Percentiles rank a stretch among this genome's conserved stretches.
These are phyloP conservation scores for Infundibulicybe gibba DNA, from an alignment of 768 basidiomycete genomes.

Conservation along the genomic window DNA sequence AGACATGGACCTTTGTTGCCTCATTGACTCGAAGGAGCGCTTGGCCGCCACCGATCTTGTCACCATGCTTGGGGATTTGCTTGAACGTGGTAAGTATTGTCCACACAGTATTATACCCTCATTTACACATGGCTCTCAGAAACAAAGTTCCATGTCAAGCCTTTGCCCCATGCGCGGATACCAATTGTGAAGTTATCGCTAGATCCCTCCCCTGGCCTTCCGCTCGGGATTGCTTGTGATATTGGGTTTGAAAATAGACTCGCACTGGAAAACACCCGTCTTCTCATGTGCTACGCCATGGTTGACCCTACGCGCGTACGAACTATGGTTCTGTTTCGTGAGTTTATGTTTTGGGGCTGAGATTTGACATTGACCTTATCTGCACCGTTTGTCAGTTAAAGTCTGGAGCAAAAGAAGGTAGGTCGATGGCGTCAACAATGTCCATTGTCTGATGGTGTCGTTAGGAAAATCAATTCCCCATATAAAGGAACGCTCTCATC, in stretches of 20 bases:
- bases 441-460: slow-evolving; percentile 4
- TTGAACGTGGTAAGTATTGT: slow-evolving; percentile 76
- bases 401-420: slow-evolving; percentile 97
- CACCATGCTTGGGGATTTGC: slow-evolving; percentile 87
- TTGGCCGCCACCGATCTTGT: slow-evolving; percentile 87
- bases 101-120: slow-evolving; percentile 1
- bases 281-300: slow-evolving; percentile 96
- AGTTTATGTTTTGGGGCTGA: slow-evolving; percentile 32
- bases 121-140: slow-evolving; percentile 40
- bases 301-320: slow-evolving; percentile 92
- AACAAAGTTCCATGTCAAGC: slow-evolving; percentile 95
- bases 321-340: slow-evolving; percentile 93
- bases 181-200: slow-evolving; percentile 97
- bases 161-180: slow-evolving; percentile 94
- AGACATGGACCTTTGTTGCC: slow-evolving; percentile 99
- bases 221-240: slow-evolving; percentile 92
- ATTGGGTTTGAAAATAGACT: slow-evolving; percentile 98
- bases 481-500: slow-evolving; percentile 96
- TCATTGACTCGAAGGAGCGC: slow-evolving; percentile 84
- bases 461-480: slow-evolving; percentile 96
- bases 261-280: slow-evolving; percentile 93
- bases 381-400: slow-evolving; percentile 63
- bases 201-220: slow-evolving; percentile 77
- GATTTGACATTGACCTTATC: slow-evolving; percentile 8
- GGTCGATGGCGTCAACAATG: slow-evolving; percentile 7